A percentile compares a stretch with the other conserved stretches of the same genome.
phyloP scores from a whole-genome alignment of 2,329 filamentous ascomycete species.

The Laburnicola sp. region DNA sequence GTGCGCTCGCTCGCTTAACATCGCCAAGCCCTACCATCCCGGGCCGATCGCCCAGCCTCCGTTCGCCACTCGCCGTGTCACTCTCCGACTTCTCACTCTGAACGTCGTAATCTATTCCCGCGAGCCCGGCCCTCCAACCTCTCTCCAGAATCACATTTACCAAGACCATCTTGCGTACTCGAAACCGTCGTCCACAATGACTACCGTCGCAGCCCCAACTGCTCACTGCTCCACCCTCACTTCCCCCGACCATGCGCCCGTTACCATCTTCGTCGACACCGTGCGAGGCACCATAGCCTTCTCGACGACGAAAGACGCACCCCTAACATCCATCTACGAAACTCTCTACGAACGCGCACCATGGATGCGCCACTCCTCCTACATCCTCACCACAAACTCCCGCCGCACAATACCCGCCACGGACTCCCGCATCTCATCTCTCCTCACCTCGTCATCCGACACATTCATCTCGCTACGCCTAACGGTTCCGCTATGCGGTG shows the following conservation, averaged over 20 bases:
- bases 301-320: constrained; percentile 70
- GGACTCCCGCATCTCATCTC: constrained; percentile 59
- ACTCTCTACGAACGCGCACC: constrained; percentile 62
- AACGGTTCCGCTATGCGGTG: constrained; percentile 77
- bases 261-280: constrained; percentile 73
- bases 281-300: constrained; percentile 81
- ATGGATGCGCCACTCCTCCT: constrained; percentile 56
- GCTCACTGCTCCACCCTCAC: constrained; percentile 73
- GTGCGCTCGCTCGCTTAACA: constrained; percentile 1
- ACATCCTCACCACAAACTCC: constrained; percentile 80
- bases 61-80: no score
- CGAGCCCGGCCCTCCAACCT: not conserved
- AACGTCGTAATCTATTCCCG: not conserved
- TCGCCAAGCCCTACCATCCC: not conserved
- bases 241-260: constrained; percentile 56
- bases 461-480: constrained; percentile 82
- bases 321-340: constrained; percentile 72
- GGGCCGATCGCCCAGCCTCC: no score
- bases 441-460: constrained; percentile 62
- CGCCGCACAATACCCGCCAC: constrained; percentile 70
- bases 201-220: constrained; percentile 24
- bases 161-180: constrained; percentile 1
- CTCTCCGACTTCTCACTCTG: not conserved
- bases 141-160: no score
- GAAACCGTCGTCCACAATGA: constrained; percentile 22